Base-by-base conservation (phyloP, 2,329 filamentous ascomycete genomes). In the Ceratocystis huliohia region DNA sequence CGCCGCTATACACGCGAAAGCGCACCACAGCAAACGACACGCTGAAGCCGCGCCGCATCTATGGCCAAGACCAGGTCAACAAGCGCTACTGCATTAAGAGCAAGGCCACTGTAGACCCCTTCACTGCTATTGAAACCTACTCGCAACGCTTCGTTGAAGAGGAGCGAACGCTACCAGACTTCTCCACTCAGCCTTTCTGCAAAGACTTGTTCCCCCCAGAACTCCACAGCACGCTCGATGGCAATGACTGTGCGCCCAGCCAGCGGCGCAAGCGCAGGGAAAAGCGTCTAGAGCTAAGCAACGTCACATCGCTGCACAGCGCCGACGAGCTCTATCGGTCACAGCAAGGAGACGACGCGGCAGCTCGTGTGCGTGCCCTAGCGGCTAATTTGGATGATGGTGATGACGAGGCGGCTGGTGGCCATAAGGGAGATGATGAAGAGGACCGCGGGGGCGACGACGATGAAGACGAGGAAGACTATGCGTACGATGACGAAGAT, bases 31-130 rank as follows among this genome's bases (percentile, higher is more conserved):
- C 73, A 15, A 72, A 74, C 64, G 78, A 79, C 41, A 76, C 78
- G 4, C 74, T 75, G 4, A 75, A 73, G 15, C 75, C 74, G 41
- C 72, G 74, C 64, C 77, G 75, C 68, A 74, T 71, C 72, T 84
- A 85, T 74, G 81, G 81, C 70, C 82, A 83, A 71, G 77, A 80
- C n/a, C 82, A 85, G 74, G 75, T 80, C 72, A 84, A 84, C 73
- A 78, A 79, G 69, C 79, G 78, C 65, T 85, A 81, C 74, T 80
- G 78, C 68, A 74, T 80, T 70, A 79, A 78, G 72, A 83, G 76
- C 74, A 81, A 80, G 70, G 82, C 82, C 46, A 82, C 80, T 13
- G 71, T 81, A 63, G 82, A 85, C 72, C 81, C 82, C 22, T 85
- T 85, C 73, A 79, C 77, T n/a, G 77, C 80, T 50, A 78, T 84